Evolutionary conservation across 805 yeast genomes (phyloP), one percentile per base, ranked within the genome.

Genomic region (Candida coleopterorum): DNA sequence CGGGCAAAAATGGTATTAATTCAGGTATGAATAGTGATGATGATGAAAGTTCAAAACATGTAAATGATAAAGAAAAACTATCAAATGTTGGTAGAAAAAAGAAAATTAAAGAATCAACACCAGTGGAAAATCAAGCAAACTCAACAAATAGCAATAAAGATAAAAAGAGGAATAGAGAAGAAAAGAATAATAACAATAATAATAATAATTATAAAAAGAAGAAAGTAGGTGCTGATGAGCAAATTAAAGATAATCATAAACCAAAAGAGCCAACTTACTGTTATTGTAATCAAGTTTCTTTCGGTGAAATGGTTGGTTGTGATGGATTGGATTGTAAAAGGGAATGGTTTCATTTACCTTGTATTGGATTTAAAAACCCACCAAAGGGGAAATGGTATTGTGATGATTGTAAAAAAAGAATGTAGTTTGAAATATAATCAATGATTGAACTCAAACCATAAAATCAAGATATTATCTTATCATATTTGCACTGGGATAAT

Each of bases 261-360:
- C 9, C 23, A 10, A 5, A 16, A 4, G 97, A 89, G 52, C 95
- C 95, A 1, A 76, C 88, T 2, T 90, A 90, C 57, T 93, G 98
- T 60, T 89, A 90, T 64, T 93, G 98, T 64, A 86, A 88, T 56
- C 96, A 89, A 56, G 95, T 89, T 0, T 90, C 97, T 4, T 93
- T 85, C 55, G 98, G 98, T 14, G 97, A 93, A 53, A 93, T 93
- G 98, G 97, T 93, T 42, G 98, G 95, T 2, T 93, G 98, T 63
- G 98, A 93, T 53, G 97, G 96, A 9, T 89, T 85, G 24, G 78
- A 81, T 40, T 90, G 97, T 65, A 80, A 80, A 55, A 70, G 87
- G 37, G 97, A 89, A 58, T 89, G 97, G 97, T 89, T 89, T 63
- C 97, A 89, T 65, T 67, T 90, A 47, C 94, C 94, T 12, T 89